Evolutionary conservation across 2,329 filamentous ascomycete genomes (phyloP).

Genomic region (Botrytis hyacinthi): DNA sequence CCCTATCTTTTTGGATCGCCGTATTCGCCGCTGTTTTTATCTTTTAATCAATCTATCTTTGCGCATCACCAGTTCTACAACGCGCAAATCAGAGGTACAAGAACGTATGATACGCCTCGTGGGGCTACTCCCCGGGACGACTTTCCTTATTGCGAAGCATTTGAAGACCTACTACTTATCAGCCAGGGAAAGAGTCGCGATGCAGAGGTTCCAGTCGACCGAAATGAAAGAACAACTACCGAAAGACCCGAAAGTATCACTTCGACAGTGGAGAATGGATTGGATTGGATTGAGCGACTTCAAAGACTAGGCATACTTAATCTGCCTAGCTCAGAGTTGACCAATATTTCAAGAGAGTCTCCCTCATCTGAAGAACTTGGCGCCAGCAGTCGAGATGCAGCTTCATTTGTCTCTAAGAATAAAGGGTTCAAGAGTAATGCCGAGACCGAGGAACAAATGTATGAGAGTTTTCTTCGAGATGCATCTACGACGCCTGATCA

Average conservation of each 20-base stretch:
- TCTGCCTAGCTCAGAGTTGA: not conserved
- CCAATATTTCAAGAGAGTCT: not conserved
- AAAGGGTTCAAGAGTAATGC: slow-evolving; percentile 4
- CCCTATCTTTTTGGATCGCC: slow-evolving; percentile 39
- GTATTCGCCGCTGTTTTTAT: slow-evolving; percentile 37
- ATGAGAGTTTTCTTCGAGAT: slow-evolving; percentile 29
- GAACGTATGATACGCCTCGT: too few relatives aligned
- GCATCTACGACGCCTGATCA: slow-evolving; percentile 9
- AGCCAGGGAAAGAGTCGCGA: slow-evolving; percentile 20
- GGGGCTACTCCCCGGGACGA: slow-evolving; percentile 11
- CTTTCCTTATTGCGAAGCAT: slow-evolving; percentile 35
- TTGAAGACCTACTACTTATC: slow-evolving; percentile 36
- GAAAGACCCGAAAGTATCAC: not conserved
- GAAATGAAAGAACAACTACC: not conserved
- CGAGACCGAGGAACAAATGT: slow-evolving; percentile 37
- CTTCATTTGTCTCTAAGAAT: not conserved
- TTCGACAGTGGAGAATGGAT: not conserved
- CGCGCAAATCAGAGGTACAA: not conserved
- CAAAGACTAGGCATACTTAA: slow-evolving; percentile 17
- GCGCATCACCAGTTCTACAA: not conserved
- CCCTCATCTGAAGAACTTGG: not conserved
- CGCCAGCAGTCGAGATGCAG: not conserved
- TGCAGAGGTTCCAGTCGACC: not conserved
- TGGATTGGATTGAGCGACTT: slow-evolving; percentile 27
- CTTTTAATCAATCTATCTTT: slow-evolving; percentile 11